Base-by-base conservation (phyloP, 495 filamentous ascomycete genomes). In the Penicillium tannophilum region DNA sequence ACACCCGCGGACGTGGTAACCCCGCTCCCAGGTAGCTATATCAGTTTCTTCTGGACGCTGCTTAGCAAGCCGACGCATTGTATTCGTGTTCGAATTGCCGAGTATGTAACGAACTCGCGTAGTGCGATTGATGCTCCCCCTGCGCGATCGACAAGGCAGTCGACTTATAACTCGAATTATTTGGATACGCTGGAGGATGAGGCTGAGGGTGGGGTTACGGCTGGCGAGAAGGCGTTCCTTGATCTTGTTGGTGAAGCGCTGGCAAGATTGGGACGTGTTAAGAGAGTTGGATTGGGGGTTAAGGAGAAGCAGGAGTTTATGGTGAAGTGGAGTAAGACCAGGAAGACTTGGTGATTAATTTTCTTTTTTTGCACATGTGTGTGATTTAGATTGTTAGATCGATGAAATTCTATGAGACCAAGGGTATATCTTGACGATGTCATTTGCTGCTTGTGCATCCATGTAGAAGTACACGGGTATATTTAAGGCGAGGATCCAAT, bases 1-100 rank as follows among this genome's bases (percentile, higher is more conserved):
- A 90, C 91, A 0, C 88, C 91, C 0, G 80, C 86, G 7, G 95
- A 99, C 66, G 84, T 98, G 44, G 92, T 93, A 17, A 98, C 95
- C 1, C 95, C 94, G 0, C 71, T 98, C 0, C 94, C 95, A 0
- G 85, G 86, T 0, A 68, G 62, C 10, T 91, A 88, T 67, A 24
- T 80, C 3, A 72, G 74, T 8, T 94, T 96, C 64, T 65, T 97
- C 7, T 99, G 92, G 91, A 89, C 84, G 30, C 76, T 98, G 42
- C 82, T 95, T n/a, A 88, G 88, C 56, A 82, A 84, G 42, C 90
- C 90, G 5, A 96, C 91, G 33, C 93, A 97, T 65, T 92, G 85
- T 57, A 92, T 98, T 53, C 81, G 91, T 7, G 93, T 97, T 19
- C 84, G 95, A 31, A 91, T 99, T 52, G 95, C 91, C 12, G 89